These are phyloP conservation scores for Vigna reflexopilosa DNA, from an alignment of 306 rosid species.

Conservation along the genomic window DNA sequence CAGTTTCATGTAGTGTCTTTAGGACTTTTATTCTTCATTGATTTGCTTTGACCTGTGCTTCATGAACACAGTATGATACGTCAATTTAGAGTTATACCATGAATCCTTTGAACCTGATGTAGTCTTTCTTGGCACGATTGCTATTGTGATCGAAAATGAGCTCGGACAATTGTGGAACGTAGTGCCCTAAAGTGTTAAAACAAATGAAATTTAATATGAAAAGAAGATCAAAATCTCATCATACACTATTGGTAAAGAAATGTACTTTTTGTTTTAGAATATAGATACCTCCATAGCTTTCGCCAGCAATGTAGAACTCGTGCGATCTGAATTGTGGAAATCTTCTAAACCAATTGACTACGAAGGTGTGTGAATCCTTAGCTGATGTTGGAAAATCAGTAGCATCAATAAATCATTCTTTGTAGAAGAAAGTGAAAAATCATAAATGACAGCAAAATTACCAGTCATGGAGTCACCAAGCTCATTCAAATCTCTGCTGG, in stretches of 20 bases:
- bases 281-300: constrained; percentile 81
- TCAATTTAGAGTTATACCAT: constrained; percentile 50
- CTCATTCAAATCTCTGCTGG: constrained; percentile 55
- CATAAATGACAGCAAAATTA: constrained; percentile 35
- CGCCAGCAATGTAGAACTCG: constrained; percentile 88
- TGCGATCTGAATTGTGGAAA: constrained; percentile 84
- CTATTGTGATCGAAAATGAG: constrained; percentile 59
- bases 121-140: constrained; percentile 40
- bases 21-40: not conserved
- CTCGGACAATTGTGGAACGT: constrained; percentile 84
- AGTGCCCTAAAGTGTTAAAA: constrained; percentile 67
- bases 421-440: not conserved
- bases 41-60: not conserved
- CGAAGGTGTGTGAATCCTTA: constrained; percentile 70
- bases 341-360: constrained; percentile 75
- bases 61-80: not conserved
- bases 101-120: constrained; percentile 72
- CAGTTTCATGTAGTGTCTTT: not conserved
- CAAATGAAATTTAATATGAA: not conserved
- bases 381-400: constrained; percentile 50
- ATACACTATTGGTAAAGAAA: not conserved
- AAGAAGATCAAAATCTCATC: not conserved
- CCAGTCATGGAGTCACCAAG: constrained; percentile 81
- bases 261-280: not conserved
- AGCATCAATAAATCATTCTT: constrained; percentile 17